A percentile compares a stretch with the other conserved stretches of the same genome.
Conservation (phyloP, 768 basidiomycete species). For the Dacryopinax primogenitus region DNA sequence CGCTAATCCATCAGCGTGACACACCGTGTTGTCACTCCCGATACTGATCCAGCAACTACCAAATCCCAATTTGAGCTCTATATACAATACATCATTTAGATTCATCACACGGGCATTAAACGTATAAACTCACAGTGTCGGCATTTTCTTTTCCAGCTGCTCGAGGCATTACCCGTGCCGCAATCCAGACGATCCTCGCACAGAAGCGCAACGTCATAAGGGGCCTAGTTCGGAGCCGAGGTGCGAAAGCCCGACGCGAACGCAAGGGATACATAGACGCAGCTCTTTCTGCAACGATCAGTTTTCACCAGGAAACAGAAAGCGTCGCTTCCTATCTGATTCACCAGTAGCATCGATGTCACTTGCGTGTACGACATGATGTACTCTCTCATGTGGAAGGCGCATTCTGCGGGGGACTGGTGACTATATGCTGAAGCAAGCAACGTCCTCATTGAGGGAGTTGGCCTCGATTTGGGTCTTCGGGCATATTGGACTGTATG, state of each 20-base stretch:
- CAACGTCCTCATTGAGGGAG: too few species aligned
- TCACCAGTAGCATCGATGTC: too few species aligned
- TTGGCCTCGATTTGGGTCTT: too few species aligned
- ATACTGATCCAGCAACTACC: not conserved
- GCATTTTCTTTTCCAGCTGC: conserved; percentile 1
- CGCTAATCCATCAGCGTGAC: not conserved
- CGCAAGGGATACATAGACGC: too few species aligned
- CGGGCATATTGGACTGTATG: too few species aligned
- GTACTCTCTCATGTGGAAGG: too few species aligned
- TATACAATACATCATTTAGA: not conserved
- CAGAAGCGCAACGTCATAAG: not conserved
- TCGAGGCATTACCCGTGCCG: not conserved
- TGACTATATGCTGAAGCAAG: too few species aligned
- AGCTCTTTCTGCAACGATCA: too few species aligned
- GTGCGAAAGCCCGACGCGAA: not conserved
- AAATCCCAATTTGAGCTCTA: conserved; percentile 3
- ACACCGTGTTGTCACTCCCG: not conserved
- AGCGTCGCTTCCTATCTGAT: too few species aligned
- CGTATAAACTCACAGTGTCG: not conserved
- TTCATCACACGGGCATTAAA: not conserved
- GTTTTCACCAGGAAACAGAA: too few species aligned
- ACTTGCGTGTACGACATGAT: too few species aligned
- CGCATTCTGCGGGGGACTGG: too few species aligned
- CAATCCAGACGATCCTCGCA: not conserved
- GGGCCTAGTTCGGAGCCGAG: not conserved